Evolutionary conservation across 1,139 yeast species (phyloP).

Genomic region (Yamadazyma blattariae): DNA sequence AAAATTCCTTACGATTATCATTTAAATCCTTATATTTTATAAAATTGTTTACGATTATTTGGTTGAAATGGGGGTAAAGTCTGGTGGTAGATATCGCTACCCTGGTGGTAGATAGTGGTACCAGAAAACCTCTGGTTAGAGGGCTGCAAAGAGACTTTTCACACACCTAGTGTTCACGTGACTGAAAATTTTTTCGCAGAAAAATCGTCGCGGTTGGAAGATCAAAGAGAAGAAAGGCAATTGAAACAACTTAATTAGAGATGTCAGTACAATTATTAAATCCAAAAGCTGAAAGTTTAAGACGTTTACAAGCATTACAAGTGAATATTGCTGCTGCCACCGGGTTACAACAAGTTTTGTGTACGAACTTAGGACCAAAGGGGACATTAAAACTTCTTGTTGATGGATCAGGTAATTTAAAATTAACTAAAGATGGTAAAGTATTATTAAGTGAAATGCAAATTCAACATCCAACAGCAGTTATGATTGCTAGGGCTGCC

Average conservation of each 20-base stretch:
- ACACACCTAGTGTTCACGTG: too few species aligned
- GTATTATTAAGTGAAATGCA: constrained; percentile 95
- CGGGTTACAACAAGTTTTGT: constrained; percentile 89
- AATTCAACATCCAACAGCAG: constrained; percentile 99
- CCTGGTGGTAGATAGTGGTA: too few species aligned
- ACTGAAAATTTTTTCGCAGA: neutral
- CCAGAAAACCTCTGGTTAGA: too few species aligned
- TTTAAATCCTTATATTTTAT: too few species aligned
- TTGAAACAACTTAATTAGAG: too few species aligned
- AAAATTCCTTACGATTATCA: too few species aligned
- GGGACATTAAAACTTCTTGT: constrained; percentile 96
- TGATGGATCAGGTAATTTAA: constrained; percentile 94
- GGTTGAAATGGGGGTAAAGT: too few species aligned
- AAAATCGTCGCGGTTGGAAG: neutral
- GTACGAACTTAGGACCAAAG: constrained; percentile 92
- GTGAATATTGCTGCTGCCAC: constrained; percentile 96
- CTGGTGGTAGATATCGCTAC: too few species aligned
- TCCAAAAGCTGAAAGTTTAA: constrained; percentile 94
- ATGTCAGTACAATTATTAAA: constrained; percentile 80
- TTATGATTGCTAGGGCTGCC: constrained; percentile 98
- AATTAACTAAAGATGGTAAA: constrained; percentile 95
- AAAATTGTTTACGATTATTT: too few species aligned
- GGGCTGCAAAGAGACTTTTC: too few species aligned
- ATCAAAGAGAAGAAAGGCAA: too few species aligned
- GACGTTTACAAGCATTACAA: constrained; percentile 92